Conservation (phyloP, 257 asterid genomes). For the Avicennia marina region DNA sequence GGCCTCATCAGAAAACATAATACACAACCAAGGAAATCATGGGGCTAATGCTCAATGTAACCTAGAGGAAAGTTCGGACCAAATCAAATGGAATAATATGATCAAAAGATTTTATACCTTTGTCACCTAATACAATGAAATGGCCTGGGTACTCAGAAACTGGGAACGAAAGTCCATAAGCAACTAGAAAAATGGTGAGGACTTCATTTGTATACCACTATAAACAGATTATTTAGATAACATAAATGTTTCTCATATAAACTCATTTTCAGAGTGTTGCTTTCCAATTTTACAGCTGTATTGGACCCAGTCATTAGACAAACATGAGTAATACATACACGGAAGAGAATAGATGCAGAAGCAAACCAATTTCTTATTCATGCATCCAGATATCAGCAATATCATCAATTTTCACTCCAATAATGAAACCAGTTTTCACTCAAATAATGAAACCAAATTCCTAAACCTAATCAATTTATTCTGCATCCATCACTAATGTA, state of each 20-base stretch:
- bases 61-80: slow-evolving; percentile 2
- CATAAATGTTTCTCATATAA: not conserved
- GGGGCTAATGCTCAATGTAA: slow-evolving; percentile 1
- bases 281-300: not conserved
- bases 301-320: not conserved
- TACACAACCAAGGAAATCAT: not conserved
- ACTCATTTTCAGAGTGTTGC: not conserved
- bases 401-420: no score
- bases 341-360: not conserved
- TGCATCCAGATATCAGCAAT: no score
- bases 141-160: no score
- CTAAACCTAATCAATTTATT: not conserved
- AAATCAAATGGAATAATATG: not conserved
- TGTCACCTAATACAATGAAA: not conserved
- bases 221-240: not conserved
- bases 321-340: not conserved
- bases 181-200: slow-evolving; percentile 1
- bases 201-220: not conserved
- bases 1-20: not conserved
- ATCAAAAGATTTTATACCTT: not conserved
- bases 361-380: no score
- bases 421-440: no score
- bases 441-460: not conserved
- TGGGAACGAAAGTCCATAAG: not conserved
- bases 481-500: not conserved